Base-by-base conservation (phyloP, 495 filamentous ascomycete genomes). In the Penicilliopsis zonata region DNA sequence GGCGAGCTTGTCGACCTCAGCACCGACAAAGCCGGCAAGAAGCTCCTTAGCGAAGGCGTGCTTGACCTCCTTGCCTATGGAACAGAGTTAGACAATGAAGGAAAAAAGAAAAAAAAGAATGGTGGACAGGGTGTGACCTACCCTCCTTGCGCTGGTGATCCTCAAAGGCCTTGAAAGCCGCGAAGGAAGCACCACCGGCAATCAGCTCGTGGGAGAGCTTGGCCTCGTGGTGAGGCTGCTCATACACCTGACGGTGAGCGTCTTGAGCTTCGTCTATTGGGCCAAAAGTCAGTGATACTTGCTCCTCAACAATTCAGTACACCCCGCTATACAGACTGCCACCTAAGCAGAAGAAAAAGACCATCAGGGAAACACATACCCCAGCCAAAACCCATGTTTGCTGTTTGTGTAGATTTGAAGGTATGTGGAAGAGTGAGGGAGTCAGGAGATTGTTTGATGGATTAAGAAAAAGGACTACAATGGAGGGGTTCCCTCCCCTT, bases 11-110 rank as follows among this genome's bases (percentile, higher is more conserved):
- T 92, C 83, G 36, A 84, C 67, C 56, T 87, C 78, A 35, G 69
- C 74, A 24, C 73, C 81, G 29, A 75, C 80, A 29, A 85, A 48
- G 40, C 74, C 82, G 27, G 67, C 76, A 13, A 87, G 61, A 21
- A 76, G 47, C 55, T 86, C 82, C 65, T 87, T 87, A 53, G 83
- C 83, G 47, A 83, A 75, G 22, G 58, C 62, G 61, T 87, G 83
- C 43, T 61, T 66, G 40, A 83, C 75, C 1, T 63, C 38, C 59
- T 82, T 76, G 63, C 82, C 79, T 83, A 35, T 47, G 15, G 5
- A 3, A 13, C 12, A 18, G 22, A 30, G 31, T 33, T 14, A 32
- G 23, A 34, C 10, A n/a, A 23, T 6, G 6, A 23, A 6, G 21
- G 6, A 23, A 6, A 6, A 23, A 23, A n/a, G 6, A n/a, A 23